A percentile compares a stretch with the other conserved stretches of the same genome.
These are phyloP conservation scores for Nosema muscidifuracis DNA, from an alignment of 371 early-diverging fungal species.

Conservation along the genomic window DNA sequence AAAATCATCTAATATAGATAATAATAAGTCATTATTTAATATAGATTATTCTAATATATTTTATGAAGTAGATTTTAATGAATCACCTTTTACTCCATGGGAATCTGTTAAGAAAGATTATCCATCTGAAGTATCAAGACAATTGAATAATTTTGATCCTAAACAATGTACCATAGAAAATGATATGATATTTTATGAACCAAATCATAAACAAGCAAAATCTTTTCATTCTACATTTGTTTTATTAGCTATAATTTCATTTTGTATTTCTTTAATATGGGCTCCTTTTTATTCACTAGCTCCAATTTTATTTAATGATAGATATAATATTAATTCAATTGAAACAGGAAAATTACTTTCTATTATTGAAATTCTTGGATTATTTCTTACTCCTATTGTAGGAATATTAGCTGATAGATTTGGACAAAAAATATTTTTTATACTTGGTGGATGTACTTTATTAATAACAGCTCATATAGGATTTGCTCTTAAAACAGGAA, in stretches of 20 bases:
- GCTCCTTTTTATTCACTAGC: slow-evolving; percentile 59
- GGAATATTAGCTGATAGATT: slow-evolving; percentile 47
- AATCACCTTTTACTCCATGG: slow-evolving; percentile 31
- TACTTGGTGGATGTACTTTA: slow-evolving; percentile 40
- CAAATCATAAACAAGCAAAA: slow-evolving; percentile 3
- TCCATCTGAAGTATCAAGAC: not conserved
- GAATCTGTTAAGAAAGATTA: not conserved
- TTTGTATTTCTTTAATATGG: slow-evolving; percentile 52
- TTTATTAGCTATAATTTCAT: slow-evolving; percentile 38
- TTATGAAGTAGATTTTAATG: slow-evolving; percentile 4
- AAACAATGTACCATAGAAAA: slow-evolving; percentile 7
- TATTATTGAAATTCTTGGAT: slow-evolving; percentile 45
- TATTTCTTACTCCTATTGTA: slow-evolving; percentile 33
- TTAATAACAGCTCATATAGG: slow-evolving; percentile 47
- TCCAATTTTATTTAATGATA: slow-evolving; percentile 56
- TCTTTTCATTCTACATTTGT: slow-evolving; percentile 41
- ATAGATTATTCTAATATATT: not conserved
- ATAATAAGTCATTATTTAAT: not conserved
- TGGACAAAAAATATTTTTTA: slow-evolving; percentile 54
- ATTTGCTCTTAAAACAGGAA: slow-evolving; percentile 21
- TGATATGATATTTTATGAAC: slow-evolving; percentile 26
- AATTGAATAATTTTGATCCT: slow-evolving; percentile 17
- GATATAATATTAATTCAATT: slow-evolving; percentile 34
- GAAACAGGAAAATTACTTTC: slow-evolving; percentile 50
- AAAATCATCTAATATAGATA: not conserved